A percentile compares a stretch with the other conserved stretches of the same genome.
These are phyloP conservation scores for Polyrhizophydium stewartii DNA, from an alignment of 371 early-diverging fungal genomes.

Conservation along the genomic window DNA sequence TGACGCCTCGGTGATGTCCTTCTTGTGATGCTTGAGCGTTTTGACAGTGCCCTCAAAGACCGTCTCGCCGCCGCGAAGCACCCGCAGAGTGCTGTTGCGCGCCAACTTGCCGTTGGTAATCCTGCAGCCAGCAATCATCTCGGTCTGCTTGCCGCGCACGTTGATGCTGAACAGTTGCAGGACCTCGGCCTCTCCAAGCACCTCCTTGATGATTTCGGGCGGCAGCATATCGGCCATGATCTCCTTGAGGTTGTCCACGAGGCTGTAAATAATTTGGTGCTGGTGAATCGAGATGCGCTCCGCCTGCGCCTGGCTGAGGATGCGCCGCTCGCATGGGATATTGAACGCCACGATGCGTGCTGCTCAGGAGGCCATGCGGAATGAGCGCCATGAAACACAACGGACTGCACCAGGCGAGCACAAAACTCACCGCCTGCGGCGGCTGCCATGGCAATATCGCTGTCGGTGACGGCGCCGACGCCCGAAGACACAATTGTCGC, in stretches of 20 bases:
- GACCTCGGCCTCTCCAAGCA: constrained; percentile 86
- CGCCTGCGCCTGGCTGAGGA: constrained; percentile 56
- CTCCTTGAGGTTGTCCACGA: constrained; percentile 82
- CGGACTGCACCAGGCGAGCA: background rate
- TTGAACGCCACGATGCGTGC: constrained; percentile 83
- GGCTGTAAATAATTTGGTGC: constrained; percentile 82
- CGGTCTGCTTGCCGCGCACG: constrained; percentile 61
- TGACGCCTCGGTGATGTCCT: constrained; percentile 79
- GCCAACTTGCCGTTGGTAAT: constrained; percentile 70
- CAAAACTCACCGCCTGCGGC: background rate
- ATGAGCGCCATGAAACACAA: too few species aligned
- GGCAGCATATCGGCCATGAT: constrained; percentile 74
- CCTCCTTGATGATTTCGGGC: constrained; percentile 66
- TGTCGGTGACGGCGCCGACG: constrained; percentile 67
- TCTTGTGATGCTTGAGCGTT: constrained; percentile 69
- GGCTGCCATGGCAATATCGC: constrained; percentile 26
- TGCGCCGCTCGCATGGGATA: constrained; percentile 73
- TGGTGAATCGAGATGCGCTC: constrained; percentile 61
- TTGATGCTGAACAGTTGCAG: constrained; percentile 76
- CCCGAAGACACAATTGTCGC: constrained; percentile 70
- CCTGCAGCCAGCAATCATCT: constrained; percentile 81
- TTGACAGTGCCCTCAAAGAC: constrained; percentile 64
- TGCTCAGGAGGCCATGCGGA: background rate
- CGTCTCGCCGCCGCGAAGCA: constrained; percentile 62
- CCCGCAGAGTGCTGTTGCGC: constrained; percentile 56